Percentiles rank a stretch among this genome's conserved stretches.
These are phyloP conservation scores for Penicillium corylophilum DNA, from an alignment of 2,329 filamentous ascomycete genomes.

Conservation along the genomic window DNA sequence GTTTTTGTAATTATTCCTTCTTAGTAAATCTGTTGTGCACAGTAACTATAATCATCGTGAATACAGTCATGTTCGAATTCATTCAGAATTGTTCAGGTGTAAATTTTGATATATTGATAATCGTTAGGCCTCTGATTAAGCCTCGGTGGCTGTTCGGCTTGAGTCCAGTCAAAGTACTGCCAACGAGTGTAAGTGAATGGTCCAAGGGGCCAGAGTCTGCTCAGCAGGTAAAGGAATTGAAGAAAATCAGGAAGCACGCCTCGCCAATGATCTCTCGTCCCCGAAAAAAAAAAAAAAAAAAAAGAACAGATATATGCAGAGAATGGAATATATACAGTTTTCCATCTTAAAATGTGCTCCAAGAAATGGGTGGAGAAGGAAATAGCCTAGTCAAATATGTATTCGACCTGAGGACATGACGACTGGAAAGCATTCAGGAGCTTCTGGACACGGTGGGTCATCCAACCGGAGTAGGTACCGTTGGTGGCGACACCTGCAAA, in stretches of 20 bases:
- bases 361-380: background rate
- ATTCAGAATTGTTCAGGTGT: background rate
- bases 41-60: no score
- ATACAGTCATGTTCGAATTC: background rate
- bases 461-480: constrained; percentile 27
- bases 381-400: constrained; percentile 18
- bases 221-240: constrained; percentile 9
- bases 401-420: constrained; percentile 25
- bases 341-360: background rate
- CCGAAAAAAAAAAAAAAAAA: background rate
- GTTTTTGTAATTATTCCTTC: background rate
- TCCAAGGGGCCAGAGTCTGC: constrained; percentile 3
- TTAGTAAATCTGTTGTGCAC: no score
- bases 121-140: background rate
- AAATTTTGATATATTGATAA: background rate
- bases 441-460: constrained; percentile 22
- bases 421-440: constrained; percentile 23
- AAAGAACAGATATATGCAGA: constrained; percentile 2
- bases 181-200: background rate
- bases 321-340: constrained; percentile 17
- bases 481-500: constrained; percentile 17
- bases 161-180: background rate
- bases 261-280: constrained; percentile 13
- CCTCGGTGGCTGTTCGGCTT: background rate
- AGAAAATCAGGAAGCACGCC: constrained; percentile 15